Percentiles rank a stretch among this genome's conserved stretches.
phyloP scores from a whole-genome alignment of 2,329 filamentous ascomycete genomes.

The Aspergillus fumigatiaffinis region DNA sequence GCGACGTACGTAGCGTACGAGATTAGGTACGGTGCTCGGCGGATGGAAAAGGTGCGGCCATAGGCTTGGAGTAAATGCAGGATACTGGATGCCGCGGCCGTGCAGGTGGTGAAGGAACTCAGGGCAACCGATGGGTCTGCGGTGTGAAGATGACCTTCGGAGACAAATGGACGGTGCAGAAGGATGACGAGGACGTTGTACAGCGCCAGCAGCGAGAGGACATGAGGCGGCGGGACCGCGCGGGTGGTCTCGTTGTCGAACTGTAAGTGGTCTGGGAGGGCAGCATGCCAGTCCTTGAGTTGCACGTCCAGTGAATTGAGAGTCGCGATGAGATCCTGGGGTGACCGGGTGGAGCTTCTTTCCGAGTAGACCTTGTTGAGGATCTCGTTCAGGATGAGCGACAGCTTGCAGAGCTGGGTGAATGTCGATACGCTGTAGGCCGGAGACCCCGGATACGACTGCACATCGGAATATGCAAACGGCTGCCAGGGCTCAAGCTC shows the following conservation, averaged over 20 bases:
- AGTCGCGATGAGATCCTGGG: slow-evolving; percentile 30
- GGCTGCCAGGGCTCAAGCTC: slow-evolving; percentile 53
- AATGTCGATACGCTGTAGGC: slow-evolving; percentile 35
- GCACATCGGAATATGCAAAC: slow-evolving; percentile 34
- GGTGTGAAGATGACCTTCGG: slow-evolving; percentile 38
- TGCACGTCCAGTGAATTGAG: slow-evolving; percentile 39
- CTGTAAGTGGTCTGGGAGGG: slow-evolving; percentile 42
- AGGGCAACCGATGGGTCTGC: slow-evolving; percentile 40
- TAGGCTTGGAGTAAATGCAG: slow-evolving; percentile 44
- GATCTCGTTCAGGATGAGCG: slow-evolving; percentile 46
- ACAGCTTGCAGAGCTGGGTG: slow-evolving; percentile 39
- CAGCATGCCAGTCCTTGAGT: slow-evolving; percentile 41
- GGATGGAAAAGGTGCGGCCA: slow-evolving; percentile 43
- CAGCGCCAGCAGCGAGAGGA: slow-evolving; percentile 46
- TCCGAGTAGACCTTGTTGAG: slow-evolving; percentile 46
- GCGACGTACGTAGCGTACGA: slow-evolving; percentile 55
- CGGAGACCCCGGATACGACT: slow-evolving; percentile 30
- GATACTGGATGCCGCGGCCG: slow-evolving; percentile 46
- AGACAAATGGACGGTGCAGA: slow-evolving; percentile 51
- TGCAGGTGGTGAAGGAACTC: slow-evolving; percentile 45
- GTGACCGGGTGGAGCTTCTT: slow-evolving; percentile 35
- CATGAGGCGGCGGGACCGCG: slow-evolving; percentile 41
- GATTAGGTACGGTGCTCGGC: slow-evolving; percentile 48
- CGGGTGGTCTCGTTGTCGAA: slow-evolving; percentile 31
- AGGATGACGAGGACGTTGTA: slow-evolving; percentile 52